These are phyloP conservation scores for Abelmoschus esculentus DNA, from an alignment of 345 rosid genomes.

Conservation along the genomic window DNA sequence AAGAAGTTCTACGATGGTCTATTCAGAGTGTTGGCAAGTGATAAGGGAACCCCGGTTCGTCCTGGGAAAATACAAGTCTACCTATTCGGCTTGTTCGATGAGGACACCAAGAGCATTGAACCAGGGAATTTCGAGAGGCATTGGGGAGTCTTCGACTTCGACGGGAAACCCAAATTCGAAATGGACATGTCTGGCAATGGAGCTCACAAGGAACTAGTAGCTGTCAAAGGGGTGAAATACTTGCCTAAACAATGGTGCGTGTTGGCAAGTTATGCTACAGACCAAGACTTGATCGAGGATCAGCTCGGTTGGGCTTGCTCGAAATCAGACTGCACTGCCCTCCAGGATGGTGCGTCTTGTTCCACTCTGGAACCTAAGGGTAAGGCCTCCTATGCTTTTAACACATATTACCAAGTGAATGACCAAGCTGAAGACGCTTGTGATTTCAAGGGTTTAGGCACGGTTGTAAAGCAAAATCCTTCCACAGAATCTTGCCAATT, in stretches of 20 bases:
- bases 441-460: conserved; percentile 52
- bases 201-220: conserved; percentile 36
- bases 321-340: conserved; percentile 46
- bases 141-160: conserved; percentile 76
- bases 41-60: conserved; percentile 59
- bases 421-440: conserved; percentile 58
- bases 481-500: conserved; percentile 41
- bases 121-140: conserved; percentile 81
- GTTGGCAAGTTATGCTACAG: conserved; percentile 14
- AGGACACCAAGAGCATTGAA: conserved; percentile 59
- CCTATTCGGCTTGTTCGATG: conserved; percentile 64
- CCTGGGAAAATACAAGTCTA: conserved; percentile 50
- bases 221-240: conserved; percentile 58
- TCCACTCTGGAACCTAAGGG: conserved; percentile 16
- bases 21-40: conserved; percentile 40
- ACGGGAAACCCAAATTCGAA: conserved; percentile 62
- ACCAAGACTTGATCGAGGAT: conserved; percentile 1
- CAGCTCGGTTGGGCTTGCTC: conserved; percentile 48
- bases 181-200: conserved; percentile 64
- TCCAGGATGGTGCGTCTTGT: conserved; percentile 39
- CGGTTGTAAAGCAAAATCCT: conserved; percentile 33
- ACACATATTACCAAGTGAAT: conserved; percentile 52
- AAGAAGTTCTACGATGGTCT: conserved; percentile 63
- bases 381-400: conserved; percentile 64
- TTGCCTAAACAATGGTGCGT: conserved; percentile 57